Base-by-base conservation (phyloP, 2,329 filamentous ascomycete genomes). In the Aureobasidium uvarum region DNA sequence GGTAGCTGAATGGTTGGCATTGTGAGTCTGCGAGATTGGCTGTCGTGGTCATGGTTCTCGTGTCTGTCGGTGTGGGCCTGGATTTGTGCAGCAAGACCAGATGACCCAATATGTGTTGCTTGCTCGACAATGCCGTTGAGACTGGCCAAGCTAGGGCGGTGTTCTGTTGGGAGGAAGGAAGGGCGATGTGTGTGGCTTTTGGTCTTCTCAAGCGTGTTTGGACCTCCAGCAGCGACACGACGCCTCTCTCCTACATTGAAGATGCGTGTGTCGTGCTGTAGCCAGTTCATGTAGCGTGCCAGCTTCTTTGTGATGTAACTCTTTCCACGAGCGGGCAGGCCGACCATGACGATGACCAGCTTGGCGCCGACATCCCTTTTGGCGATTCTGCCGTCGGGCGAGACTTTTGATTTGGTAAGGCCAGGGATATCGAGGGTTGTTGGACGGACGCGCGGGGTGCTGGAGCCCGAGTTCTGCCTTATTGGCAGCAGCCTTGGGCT, bases 301-400 rank as follows among this genome's bases (percentile, higher is more conserved):
- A 99, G 85, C 80, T 99, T 99, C 82, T 98, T 98, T 68, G 95
- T 98, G 73, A 99, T 96, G 79, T 99, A 99, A 64, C 93, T 97
- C 80, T 99, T 99, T 75, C 95, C 95, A 72, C 95, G 85, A 11
- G 95, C 95, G 2, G 95, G 95, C 72, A 99, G 81, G 69, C 95
- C 95, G 67, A 99, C 95, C 95, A 99, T 99, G 76, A 99, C 88
- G 72, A 99, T 96, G 74, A 98, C 92, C 68, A 99, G 83, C 82
- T 99, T 99, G 46, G 95, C 90, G 58, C 93, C 95, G 58, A 99
- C 90, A 83, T 99, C 95, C 73, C 94, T 86, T 74, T 94, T 88
- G 64, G 95, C 89, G 71, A 99, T 99, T 72, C 91, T 88, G 70
- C 95, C 95, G 77, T 99, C 95, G 10, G 95, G 95, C 1, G 95